Evolutionary conservation across 1,284 basidiomycete genomes (phyloP).

Genomic region (Apiotrichum sp.): DNA sequence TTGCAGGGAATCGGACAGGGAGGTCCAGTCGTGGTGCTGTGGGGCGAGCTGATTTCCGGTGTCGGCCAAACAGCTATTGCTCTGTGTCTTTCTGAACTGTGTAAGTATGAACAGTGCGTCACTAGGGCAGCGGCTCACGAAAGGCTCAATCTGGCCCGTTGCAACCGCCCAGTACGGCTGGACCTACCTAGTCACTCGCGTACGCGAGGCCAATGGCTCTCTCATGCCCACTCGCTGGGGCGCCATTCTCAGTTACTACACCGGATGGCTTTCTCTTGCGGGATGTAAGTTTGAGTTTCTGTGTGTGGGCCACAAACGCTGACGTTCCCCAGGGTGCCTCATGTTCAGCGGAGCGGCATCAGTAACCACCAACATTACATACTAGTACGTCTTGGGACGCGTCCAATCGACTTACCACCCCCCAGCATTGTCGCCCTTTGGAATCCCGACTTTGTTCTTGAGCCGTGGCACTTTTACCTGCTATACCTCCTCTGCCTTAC

Average conservation of each 20-base stretch:
- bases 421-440: neutral
- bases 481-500: conserved; percentile 5
- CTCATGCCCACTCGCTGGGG: neutral
- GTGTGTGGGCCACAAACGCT: no score
- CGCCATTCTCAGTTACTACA: neutral
- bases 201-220: neutral
- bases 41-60: conserved; percentile 3
- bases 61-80: neutral
- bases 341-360: conserved; percentile 1
- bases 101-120: no score
- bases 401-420: no score
- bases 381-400: neutral
- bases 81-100: conserved; percentile 1
- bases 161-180: neutral
- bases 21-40: conserved; percentile 1
- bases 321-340: conserved; percentile 1
- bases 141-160: neutral
- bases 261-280: neutral
- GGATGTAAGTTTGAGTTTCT: neutral
- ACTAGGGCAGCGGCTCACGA: no score
- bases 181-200: neutral
- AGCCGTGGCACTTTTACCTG: conserved; percentile 4
- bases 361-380: conserved; percentile 6
- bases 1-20: neutral
- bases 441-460: conserved; percentile 3